Conservation (phyloP, 129 eudicot genomes). For the Artemisia annua region DNA sequence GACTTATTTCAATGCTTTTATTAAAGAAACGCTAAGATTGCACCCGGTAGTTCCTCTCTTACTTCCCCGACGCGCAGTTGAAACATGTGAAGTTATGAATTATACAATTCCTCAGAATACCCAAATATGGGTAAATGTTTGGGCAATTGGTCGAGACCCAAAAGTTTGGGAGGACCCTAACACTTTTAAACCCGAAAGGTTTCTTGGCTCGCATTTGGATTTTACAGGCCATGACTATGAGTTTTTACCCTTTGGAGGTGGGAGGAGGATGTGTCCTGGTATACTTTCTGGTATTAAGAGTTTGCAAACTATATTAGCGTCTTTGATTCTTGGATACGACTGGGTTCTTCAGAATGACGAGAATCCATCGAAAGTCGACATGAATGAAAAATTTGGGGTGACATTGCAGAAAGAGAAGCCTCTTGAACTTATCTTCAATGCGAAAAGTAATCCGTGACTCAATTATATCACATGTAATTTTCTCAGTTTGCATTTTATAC, state of each 20-base stretch:
- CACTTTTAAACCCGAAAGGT: too few species aligned
- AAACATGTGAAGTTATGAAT: constrained; percentile 38
- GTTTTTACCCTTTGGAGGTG: too few species aligned
- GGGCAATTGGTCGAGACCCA: too few species aligned
- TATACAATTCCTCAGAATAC: too few species aligned
- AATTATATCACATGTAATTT: neutral
- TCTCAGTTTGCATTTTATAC: neutral
- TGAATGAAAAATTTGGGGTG: constrained; percentile 32
- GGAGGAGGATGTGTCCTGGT: too few species aligned
- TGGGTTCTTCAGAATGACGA: constrained; percentile 31
- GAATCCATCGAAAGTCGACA: constrained; percentile 30
- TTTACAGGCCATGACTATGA: too few species aligned
- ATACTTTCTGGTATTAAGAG: too few species aligned
- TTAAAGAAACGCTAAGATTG: constrained; percentile 34
- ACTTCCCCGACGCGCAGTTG: constrained; percentile 26
- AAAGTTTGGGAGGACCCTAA: too few species aligned
- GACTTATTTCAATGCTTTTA: constrained; percentile 31
- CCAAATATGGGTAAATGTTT: too few species aligned
- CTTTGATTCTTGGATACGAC: too few species aligned
- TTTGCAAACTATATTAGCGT: too few species aligned
- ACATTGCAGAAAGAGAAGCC: constrained; percentile 26
- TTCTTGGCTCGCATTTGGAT: too few species aligned
- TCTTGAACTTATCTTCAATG: constrained; percentile 14
- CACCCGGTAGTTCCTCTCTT: constrained; percentile 32
- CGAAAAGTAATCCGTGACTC: neutral